Evolutionary conservation across 192 early-diverging fungal species (phyloP), one percentile per base, ranked within the genome.

Genomic region (Coemansia erecta): DNA sequence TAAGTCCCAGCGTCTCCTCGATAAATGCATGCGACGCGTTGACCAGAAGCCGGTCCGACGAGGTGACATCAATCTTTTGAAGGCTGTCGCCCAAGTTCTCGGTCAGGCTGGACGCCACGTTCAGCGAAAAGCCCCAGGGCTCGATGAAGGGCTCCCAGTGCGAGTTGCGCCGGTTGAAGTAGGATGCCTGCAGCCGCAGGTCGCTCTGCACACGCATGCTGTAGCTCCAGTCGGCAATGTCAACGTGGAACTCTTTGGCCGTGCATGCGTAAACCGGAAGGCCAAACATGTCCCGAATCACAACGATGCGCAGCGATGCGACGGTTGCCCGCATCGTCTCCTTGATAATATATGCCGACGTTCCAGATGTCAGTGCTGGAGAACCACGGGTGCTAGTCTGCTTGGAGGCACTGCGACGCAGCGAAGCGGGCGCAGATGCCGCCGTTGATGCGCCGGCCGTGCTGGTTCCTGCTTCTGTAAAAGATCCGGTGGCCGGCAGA

Each of bases 61-160:
- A 86, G 42, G 77, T 75, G 7, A 95, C 57, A 31, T 92, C 90
- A 8, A 95, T 66, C 17, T 55, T 74, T 56, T 47, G 83, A 54
- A 41, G 60, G 31, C 12, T 41, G 51, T 58, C 59, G 14, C 58
- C 49, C 14, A 47, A 59, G 14, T 49, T 41, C 51, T 58, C 59
- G 11, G 57, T 45, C 11, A 47, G 57, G 12, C 53, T 35, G 8
- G 65, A 53, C 11, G 57, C 60, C 35, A 87, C 58, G 40, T 84
- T 77, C 12, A 90, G 46, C 7, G 76, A 69, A 55, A 91, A 89
- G 41, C 90, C 76, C 89, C 92, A 96, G 8, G 90, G 93, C 71
- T 99, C 97, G 15, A 97, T 57, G 40, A 98, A 64, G 3, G 97
- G 94, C 68, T 99, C 97, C 97, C 97, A 99, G 68, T 98, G 95